These are phyloP conservation scores for Fistulifera pelliculosa DNA, from an alignment of 108 stramenopile genomes.

Conservation along the genomic window DNA sequence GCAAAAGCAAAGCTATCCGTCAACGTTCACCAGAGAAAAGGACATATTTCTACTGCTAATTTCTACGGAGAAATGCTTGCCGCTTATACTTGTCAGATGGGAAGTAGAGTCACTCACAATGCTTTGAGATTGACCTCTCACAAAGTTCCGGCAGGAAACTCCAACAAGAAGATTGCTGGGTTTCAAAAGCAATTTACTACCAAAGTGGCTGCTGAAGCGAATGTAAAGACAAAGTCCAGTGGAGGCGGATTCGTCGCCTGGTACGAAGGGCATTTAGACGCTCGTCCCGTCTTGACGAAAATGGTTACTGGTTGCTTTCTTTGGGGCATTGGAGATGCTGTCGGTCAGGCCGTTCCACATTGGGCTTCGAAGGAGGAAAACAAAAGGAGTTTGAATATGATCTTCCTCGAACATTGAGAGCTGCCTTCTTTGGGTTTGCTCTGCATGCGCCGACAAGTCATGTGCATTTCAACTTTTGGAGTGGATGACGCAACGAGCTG, in stretches of 20 bases:
- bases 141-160: background rate
- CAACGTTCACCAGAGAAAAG: background rate
- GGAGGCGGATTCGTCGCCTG: slow-evolving; percentile 45
- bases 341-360: slow-evolving; percentile 58
- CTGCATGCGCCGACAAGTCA: slow-evolving; percentile 66
- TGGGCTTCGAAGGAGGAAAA: slow-evolving; percentile 5
- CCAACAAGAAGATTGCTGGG: background rate
- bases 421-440: slow-evolving; percentile 53
- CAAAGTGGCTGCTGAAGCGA: background rate
- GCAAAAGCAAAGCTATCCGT: background rate
- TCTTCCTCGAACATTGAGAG: slow-evolving; percentile 41
- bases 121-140: background rate
- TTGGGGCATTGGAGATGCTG: slow-evolving; percentile 67
- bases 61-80: background rate
- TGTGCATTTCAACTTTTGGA: slow-evolving; percentile 75
- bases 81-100: background rate
- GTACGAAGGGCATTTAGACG: slow-evolving; percentile 58
- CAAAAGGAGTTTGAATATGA: slow-evolving; percentile 34
- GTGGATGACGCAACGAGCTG: slow-evolving; percentile 54
- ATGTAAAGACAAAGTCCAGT: background rate
- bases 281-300: slow-evolving; percentile 55
- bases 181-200: background rate
- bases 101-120: background rate
- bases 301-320: slow-evolving; percentile 49
- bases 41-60: background rate